Evolutionary conservation across 2,329 filamentous ascomycete genomes (phyloP).

Genomic region (Colletotrichum somersetense): DNA sequence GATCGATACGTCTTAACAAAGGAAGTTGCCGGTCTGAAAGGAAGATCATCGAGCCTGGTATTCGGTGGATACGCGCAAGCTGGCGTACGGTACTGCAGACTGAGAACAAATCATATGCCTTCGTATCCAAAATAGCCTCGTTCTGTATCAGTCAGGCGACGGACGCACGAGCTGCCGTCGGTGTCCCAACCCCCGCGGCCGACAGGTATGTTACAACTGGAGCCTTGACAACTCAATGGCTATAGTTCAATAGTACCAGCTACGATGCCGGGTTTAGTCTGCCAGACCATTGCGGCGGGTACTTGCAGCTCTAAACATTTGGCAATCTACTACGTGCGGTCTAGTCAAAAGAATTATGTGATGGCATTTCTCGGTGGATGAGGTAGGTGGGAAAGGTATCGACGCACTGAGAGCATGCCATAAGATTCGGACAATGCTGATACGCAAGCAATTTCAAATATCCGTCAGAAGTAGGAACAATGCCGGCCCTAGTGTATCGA

Average conservation of each 20-base stretch:
- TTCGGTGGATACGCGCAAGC: not conserved
- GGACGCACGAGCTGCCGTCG: not conserved
- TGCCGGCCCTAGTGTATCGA: not conserved
- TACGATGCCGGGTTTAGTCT: not conserved
- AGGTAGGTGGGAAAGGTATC: not conserved
- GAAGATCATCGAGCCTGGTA: not conserved
- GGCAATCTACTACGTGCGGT: not conserved
- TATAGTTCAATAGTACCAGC: not conserved
- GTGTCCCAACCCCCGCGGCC: not conserved
- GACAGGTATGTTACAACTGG: not conserved
- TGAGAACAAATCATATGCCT: not conserved
- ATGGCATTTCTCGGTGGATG: not conserved
- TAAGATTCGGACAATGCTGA: conserved; percentile 15
- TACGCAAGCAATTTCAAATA: conserved; percentile 30
- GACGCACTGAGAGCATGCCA: not conserved
- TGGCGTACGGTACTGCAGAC: not conserved
- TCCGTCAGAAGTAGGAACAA: conserved; percentile 29
- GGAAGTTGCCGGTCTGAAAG: not conserved
- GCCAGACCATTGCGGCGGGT: not conserved
- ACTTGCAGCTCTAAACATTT: not conserved
- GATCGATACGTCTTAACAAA: not conserved
- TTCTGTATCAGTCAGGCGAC: not conserved
- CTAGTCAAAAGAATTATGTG: not conserved
- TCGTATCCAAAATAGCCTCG: not conserved
- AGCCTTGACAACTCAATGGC: not conserved